A percentile compares a stretch with the other conserved stretches of the same genome.
These are phyloP conservation scores for Meyerozyma sp. DNA, from an alignment of 1,139 yeast species.

Conservation along the genomic window DNA sequence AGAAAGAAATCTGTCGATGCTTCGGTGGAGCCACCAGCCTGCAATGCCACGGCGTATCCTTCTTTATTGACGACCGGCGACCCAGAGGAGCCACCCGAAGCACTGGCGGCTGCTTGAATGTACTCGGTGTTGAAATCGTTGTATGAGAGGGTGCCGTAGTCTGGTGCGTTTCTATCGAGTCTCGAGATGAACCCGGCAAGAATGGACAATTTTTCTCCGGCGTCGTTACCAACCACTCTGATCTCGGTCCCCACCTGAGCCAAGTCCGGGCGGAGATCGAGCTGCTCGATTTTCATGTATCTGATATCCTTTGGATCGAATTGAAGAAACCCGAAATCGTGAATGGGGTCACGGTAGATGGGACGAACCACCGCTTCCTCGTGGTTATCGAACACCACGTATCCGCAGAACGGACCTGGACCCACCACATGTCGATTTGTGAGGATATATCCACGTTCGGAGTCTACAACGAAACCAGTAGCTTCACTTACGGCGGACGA, in stretches of 20 bases:
- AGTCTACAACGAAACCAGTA: slow-evolving; percentile 92
- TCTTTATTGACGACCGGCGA: slow-evolving; percentile 89
- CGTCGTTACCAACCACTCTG: slow-evolving; percentile 93
- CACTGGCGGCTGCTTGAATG: slow-evolving; percentile 94
- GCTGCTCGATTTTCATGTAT: slow-evolving; percentile 64
- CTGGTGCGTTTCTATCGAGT: slow-evolving; percentile 91
- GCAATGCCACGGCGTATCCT: slow-evolving; percentile 85
- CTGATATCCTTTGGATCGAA: slow-evolving; percentile 70
- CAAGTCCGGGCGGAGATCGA: slow-evolving; percentile 70
- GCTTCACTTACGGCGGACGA: slow-evolving; percentile 81
- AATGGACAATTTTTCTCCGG: slow-evolving; percentile 89
- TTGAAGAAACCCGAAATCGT: slow-evolving; percentile 76
- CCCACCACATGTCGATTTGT: slow-evolving; percentile 95
- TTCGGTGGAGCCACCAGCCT: slow-evolving; percentile 90
- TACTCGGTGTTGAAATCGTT: slow-evolving; percentile 95
- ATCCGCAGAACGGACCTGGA: slow-evolving; percentile 89
- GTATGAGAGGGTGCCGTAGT: slow-evolving; percentile 83
- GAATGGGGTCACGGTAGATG: slow-evolving; percentile 78
- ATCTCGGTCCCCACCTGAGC: slow-evolving; percentile 90
- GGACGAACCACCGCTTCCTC: slow-evolving; percentile 89
- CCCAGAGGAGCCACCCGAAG: slow-evolving; percentile 94
- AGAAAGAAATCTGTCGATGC: slow-evolving; percentile 91
- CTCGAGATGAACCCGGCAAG: slow-evolving; percentile 87
- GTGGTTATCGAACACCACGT: slow-evolving; percentile 89
- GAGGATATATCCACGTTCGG: slow-evolving; percentile 71